Base-by-base conservation (phyloP, 352 stramenopile species). In the Lagenidium sp. region DNA sequence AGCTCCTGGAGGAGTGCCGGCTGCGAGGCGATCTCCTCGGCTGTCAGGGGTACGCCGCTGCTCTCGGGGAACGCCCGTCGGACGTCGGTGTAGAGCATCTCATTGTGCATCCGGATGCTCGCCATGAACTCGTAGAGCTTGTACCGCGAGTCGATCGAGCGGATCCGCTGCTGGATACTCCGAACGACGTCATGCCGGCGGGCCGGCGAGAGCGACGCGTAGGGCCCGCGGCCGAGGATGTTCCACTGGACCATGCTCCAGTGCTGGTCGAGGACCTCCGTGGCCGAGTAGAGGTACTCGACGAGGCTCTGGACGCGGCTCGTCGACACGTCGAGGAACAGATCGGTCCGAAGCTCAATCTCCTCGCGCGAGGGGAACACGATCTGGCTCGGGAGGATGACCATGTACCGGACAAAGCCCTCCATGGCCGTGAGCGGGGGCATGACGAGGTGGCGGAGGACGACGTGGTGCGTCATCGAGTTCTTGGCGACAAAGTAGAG, bases 181-280 rank as follows among this genome's bases (percentile, higher is more conserved):
- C 64, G 44, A 32, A 91, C 72, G 7, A 91, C 75, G 32, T 91
- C 79, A 3, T 42, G 54, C 4, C 76, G 68, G 20, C 76, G 61
- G 1, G 76, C 62, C 4, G 47, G 49, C 26, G 69, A 70, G n/a
- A 91, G 59, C 26, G 74, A 85, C 52, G 84, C 76, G 55, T 91
- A 91, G 5, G 76, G 76, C 3, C 79, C 79, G 38, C 79, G 55
- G 3, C 79, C 79, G 2, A 91, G 44, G 38, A 91, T 89, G 30
- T 91, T 91, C 79, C 79, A 91, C 58, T 91, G 79, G 15, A 89
- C 76, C 76, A 89, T 91, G 29, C 74, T 86, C 62, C 79, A 75
- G 37, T 88, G 76, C 53, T 89, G 73, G 49, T 91, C 79, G 42
- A 91, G 48, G 23, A 87, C 74, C 36, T 88, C 76, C 2, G 76